phyloP scores from a whole-genome alignment of 805 yeast species.

The Candida schatavii region DNA sequence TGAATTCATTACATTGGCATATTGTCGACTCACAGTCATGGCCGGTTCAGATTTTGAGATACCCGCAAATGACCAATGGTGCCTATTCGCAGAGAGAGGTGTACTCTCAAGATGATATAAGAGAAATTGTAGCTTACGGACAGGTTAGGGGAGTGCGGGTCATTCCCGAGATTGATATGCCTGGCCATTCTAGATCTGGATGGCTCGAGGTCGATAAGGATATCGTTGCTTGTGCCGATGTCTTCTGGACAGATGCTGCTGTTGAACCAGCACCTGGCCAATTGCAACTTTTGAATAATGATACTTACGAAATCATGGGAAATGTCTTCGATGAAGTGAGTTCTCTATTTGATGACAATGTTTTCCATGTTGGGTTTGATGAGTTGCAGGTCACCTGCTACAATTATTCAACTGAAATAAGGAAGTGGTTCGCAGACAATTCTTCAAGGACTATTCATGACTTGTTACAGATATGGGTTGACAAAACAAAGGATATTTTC shows the following conservation, averaged over 20 bases:
- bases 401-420: constrained; percentile 23
- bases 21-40: constrained; percentile 38
- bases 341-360: constrained; percentile 28
- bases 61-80: constrained; percentile 37
- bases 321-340: constrained; percentile 32
- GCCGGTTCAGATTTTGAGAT: constrained; percentile 31
- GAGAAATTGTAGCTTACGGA: constrained; percentile 29
- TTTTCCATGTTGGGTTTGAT: constrained; percentile 44
- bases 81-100: constrained; percentile 33
- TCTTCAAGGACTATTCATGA: constrained; percentile 22
- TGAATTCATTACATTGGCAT: constrained; percentile 43
- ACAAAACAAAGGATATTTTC: constrained; percentile 33
- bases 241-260: constrained; percentile 20
- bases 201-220: constrained; percentile 31
- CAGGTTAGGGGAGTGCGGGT: constrained; percentile 35
- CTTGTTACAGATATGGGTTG: constrained; percentile 29
- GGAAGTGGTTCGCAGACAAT: constrained; percentile 27
- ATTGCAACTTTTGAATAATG: constrained; percentile 29
- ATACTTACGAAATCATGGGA: constrained; percentile 30
- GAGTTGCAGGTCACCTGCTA: constrained; percentile 35
- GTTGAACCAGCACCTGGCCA: constrained; percentile 43
- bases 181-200: constrained; percentile 42
- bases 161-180: constrained; percentile 41
- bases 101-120: constrained; percentile 26
- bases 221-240: constrained; percentile 30